Evolutionary conservation across 345 rosid species (phyloP).

Genomic region (Sonneratia caseolaris): DNA sequence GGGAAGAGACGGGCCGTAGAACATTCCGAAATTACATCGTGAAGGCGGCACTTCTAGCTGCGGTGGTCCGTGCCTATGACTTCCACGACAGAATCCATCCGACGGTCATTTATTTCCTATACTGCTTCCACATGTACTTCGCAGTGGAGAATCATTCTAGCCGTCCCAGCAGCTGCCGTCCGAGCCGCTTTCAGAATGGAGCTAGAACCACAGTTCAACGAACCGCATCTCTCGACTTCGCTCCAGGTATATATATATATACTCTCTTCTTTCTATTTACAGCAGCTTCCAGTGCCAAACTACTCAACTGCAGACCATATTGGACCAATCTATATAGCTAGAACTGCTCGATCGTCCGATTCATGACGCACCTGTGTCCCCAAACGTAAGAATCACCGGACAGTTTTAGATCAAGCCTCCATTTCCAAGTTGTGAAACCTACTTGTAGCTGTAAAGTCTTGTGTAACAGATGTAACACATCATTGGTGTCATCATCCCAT

Average conservation of each 20-base stretch:
- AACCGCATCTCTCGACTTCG: constrained; percentile 53
- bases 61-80: constrained; percentile 15
- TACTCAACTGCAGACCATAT: no score
- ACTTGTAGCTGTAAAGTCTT: no score
- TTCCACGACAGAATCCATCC: constrained; percentile 26
- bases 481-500: no score
- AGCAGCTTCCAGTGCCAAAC: no score
- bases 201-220: constrained; percentile 47
- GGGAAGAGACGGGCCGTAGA: neutral
- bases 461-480: no score
- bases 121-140: constrained; percentile 32
- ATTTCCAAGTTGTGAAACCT: no score
- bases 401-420: no score
- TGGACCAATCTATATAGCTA: no score
- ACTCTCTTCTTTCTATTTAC: no score
- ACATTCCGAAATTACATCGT: constrained; percentile 20
- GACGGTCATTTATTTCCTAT: constrained; percentile 20
- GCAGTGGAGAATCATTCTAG: constrained; percentile 32
- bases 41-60: constrained; percentile 24
- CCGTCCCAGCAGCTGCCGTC: constrained; percentile 25
- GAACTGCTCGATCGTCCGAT: no score
- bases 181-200: constrained; percentile 19
- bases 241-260: constrained; percentile 21
- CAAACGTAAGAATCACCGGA: no score
- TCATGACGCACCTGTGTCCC: no score